Conservation (phyloP, 768 basidiomycete genomes). For the Trametes cingulata region DNA sequence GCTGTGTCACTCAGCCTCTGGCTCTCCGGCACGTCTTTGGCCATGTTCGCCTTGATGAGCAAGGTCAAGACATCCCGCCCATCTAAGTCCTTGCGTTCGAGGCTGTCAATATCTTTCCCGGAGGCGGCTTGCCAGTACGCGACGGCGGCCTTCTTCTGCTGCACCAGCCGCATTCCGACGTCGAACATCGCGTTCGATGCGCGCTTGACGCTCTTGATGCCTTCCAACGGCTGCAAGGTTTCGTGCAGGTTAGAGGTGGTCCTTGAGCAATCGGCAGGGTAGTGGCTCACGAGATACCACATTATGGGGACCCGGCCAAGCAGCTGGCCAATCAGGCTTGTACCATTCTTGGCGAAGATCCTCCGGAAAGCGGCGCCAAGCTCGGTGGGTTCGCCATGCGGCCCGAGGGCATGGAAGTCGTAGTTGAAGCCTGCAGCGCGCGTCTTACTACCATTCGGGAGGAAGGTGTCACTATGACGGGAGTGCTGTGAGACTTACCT, state of each 20-base stretch:
- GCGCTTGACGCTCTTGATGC: not conserved
- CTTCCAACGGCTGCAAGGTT: constrained; percentile 5
- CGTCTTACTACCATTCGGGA: no score
- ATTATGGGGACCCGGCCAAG: constrained; percentile 19
- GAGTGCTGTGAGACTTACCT: no score
- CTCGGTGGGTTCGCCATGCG: constrained; percentile 30
- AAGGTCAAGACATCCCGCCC: constrained; percentile 60
- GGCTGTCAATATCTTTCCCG: constrained; percentile 31
- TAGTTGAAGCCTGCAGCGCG: constrained; percentile 35
- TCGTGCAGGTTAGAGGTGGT: no score
- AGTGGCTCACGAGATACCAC: constrained; percentile 21
- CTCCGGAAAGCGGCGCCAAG: constrained; percentile 32
- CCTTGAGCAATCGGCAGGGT: not conserved
- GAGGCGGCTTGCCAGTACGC: constrained; percentile 13
- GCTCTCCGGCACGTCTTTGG: constrained; percentile 53
- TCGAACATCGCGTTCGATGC: constrained; percentile 24
- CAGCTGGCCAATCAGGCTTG: no score
- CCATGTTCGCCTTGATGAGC: constrained; percentile 64
- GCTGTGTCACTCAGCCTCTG: constrained; percentile 33
- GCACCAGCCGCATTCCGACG: constrained; percentile 31
- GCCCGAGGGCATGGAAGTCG: constrained; percentile 35
- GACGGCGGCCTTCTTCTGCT: constrained; percentile 34
- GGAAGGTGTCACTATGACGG: no score
- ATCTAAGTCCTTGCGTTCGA: constrained; percentile 33
- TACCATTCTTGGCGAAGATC: constrained; percentile 20